Percentiles rank a stretch among this genome's conserved stretches.
phyloP scores from a whole-genome alignment of 345 rosid genomes.

The Eucalyptus curtisii region DNA sequence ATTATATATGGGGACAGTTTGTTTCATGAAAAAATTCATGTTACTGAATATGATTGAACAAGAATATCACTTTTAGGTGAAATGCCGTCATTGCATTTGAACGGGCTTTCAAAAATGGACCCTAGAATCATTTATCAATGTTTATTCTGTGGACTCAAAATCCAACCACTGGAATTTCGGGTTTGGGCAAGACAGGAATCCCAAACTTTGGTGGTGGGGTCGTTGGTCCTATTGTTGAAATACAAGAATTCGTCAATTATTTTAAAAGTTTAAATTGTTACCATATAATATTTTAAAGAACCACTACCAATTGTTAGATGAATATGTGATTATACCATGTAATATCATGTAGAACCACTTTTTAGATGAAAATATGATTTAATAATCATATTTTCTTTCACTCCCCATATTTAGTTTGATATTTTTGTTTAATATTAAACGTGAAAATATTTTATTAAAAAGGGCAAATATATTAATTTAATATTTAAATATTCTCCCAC shows the following conservation, averaged over 20 bases:
- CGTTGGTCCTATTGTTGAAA: background rate
- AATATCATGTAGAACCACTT: no score
- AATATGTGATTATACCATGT: background rate
- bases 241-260: background rate
- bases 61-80: background rate
- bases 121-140: background rate
- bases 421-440: rapidly evolving
- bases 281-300: no score
- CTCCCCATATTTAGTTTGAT: background rate
- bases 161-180: background rate
- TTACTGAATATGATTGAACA: background rate
- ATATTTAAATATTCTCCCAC: no score
- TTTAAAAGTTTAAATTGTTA: rapidly evolving
- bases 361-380: no score
- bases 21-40: background rate
- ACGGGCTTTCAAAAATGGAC: background rate
- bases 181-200: background rate
- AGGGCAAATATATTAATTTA: no score
- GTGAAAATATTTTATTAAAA: no score
- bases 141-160: background rate
- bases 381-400: background rate
- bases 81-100: background rate
- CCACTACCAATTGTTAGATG: background rate
- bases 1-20: background rate
- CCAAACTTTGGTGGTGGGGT: background rate